Evolutionary conservation across 768 basidiomycete species (phyloP).

Genomic region (Naganishia antarctica): DNA sequence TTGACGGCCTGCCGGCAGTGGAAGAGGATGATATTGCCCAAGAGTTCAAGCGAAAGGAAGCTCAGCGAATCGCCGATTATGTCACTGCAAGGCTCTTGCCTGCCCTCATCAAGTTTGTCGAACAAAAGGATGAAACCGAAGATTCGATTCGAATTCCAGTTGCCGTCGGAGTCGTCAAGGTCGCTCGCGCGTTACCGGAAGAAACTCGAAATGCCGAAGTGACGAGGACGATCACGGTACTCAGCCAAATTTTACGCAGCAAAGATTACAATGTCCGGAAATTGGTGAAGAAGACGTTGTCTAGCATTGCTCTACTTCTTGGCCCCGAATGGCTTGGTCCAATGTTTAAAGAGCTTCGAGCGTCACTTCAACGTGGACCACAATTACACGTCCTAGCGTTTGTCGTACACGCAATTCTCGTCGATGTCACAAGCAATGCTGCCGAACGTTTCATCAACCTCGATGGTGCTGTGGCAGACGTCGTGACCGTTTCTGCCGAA

Average conservation of each 20-base stretch:
- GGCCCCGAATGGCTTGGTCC: conserved; percentile 70
- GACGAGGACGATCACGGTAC: conserved; percentile 68
- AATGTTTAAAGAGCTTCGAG: conserved; percentile 73
- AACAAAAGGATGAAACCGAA: conserved; percentile 75
- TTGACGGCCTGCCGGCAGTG: not conserved
- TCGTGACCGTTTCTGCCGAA: conserved; percentile 74
- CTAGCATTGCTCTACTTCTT: conserved; percentile 67
- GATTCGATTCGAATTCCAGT: conserved; percentile 83
- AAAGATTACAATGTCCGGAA: conserved; percentile 89
- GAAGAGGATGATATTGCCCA: conserved; percentile 19
- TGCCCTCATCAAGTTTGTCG: conserved; percentile 69
- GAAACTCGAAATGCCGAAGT: conserved; percentile 64
- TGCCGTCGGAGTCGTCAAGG: conserved; percentile 75
- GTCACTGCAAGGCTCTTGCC: conserved; percentile 75
- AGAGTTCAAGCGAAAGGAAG: conserved; percentile 4
- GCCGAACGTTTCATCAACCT: conserved; percentile 58
- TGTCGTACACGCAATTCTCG: conserved; percentile 71
- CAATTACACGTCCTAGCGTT: conserved; percentile 89
- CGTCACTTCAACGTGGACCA: conserved; percentile 79
- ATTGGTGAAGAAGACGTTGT: conserved; percentile 72
- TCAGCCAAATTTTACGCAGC: conserved; percentile 87
- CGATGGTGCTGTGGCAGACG: conserved; percentile 71
- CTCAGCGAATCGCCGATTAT: conserved; percentile 60
- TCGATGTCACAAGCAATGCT: conserved; percentile 65
- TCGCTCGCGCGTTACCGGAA: conserved; percentile 73